Percentiles rank a stretch among this genome's conserved stretches.
phyloP scores from a whole-genome alignment of 2,329 filamentous ascomycete species.

The Colletotrichum godetiae region DNA sequence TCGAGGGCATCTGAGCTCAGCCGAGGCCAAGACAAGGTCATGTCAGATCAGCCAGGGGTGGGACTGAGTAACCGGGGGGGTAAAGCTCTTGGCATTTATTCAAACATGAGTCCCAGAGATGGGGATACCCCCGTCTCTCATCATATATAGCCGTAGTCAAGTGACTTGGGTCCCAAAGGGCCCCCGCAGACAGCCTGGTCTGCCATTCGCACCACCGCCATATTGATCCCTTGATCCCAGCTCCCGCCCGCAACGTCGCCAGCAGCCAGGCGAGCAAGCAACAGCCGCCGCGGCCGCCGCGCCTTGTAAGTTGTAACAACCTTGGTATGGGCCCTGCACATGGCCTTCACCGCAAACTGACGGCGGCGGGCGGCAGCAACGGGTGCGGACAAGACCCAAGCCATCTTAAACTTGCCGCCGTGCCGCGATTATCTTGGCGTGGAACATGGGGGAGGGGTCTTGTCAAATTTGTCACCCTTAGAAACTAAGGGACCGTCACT shows the following conservation, averaged over 20 bases:
- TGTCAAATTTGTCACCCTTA: not conserved
- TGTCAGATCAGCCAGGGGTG: not conserved
- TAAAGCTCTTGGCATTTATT: not conserved
- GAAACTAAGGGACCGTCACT: not conserved
- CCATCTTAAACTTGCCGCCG: constrained; percentile 19
- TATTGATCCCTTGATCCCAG: constrained; percentile 12
- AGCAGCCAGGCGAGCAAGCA: not conserved
- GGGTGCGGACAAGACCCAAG: constrained; percentile 1
- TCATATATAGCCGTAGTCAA: constrained; percentile 50
- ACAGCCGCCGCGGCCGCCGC: not conserved
- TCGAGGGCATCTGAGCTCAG: not conserved
- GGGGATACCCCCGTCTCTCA: constrained; percentile 60
- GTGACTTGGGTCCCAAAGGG: not conserved
- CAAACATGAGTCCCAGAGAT: constrained; percentile 45
- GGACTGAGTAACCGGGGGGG: not conserved
- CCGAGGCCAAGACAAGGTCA: not conserved
- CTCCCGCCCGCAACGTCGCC: constrained; percentile 11
- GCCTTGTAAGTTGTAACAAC: not conserved
- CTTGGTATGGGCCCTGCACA: not conserved
- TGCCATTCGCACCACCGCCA: not conserved
- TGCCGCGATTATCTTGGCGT: constrained; percentile 20
- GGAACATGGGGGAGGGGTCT: not conserved
- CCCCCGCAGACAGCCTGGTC: constrained; percentile 1
- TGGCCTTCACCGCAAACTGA: not conserved
- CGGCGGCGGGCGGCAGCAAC: constrained; percentile 18